Evolutionary conservation across 306 rosid genomes (phyloP).

Genomic region (Fragaria nilgerrensis): DNA sequence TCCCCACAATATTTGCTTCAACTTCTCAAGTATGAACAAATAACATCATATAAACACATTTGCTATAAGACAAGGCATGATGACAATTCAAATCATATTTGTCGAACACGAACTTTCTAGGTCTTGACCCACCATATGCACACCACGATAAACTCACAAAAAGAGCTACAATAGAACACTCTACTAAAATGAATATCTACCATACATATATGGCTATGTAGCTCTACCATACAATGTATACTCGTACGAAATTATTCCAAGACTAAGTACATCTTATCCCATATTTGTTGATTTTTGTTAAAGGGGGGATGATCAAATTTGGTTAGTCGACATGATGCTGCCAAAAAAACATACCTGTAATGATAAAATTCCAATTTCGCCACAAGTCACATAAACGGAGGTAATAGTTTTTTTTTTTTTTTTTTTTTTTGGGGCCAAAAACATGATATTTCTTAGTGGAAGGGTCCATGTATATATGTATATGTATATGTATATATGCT

Average conservation of each 20-base stretch:
- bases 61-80: conserved; percentile 3
- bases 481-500: no score
- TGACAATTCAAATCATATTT: conserved; percentile 1
- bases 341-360: not conserved
- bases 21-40: not conserved
- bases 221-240: not conserved
- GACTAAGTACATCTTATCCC: not conserved
- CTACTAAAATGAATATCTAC: not conserved
- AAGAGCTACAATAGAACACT: not conserved
- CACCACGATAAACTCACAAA: not conserved
- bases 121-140: conserved; percentile 1
- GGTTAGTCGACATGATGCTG: not conserved
- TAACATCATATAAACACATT: not conserved
- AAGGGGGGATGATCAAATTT: not conserved
- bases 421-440: no score
- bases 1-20: conserved; percentile 9
- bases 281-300: not conserved
- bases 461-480: no score
- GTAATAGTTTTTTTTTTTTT: no score
- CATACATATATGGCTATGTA: not conserved
- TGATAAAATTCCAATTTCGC: not conserved
- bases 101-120: conserved; percentile 5
- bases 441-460: no score
- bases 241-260: not conserved
- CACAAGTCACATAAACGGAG: not conserved